phyloP scores from a whole-genome alignment of 371 early-diverging fungal species.

The Apophysomyces variabilis region DNA sequence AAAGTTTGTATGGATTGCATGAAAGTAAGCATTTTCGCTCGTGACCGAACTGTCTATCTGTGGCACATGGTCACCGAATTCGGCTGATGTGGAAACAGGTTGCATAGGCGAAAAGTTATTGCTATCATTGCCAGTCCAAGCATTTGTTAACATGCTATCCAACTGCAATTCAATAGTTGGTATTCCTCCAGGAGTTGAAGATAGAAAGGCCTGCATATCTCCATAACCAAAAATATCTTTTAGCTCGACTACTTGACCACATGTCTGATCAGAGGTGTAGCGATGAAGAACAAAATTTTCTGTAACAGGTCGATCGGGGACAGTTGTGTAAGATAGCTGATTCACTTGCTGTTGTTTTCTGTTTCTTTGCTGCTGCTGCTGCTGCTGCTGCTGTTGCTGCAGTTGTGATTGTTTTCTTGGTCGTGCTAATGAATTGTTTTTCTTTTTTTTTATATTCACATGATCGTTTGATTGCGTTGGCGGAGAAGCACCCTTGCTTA shows the following conservation, averaged over 20 bases:
- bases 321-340: slow-evolving; percentile 3
- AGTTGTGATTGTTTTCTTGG: not conserved
- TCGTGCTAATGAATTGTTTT: not conserved
- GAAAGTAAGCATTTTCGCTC: slow-evolving; percentile 8
- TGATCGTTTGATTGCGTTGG: not conserved
- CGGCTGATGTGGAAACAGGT: slow-evolving; percentile 9
- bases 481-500: not conserved
- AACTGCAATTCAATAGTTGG: slow-evolving; percentile 15
- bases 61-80: slow-evolving; percentile 3
- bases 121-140: not conserved
- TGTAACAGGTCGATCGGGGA: slow-evolving; percentile 6
- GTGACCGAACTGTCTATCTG: slow-evolving; percentile 3
- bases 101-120: slow-evolving; percentile 9
- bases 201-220: not conserved
- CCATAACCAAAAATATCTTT: slow-evolving; percentile 44
- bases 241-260: slow-evolving; percentile 47
- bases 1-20: not conserved
- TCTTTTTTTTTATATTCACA: not conserved
- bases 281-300: slow-evolving; percentile 48
- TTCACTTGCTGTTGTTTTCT: slow-evolving; percentile 20
- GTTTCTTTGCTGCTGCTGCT: not conserved
- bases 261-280: slow-evolving; percentile 52
- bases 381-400: slow-evolving; percentile 8
- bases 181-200: slow-evolving; percentile 14
- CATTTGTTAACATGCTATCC: slow-evolving; percentile 12